Conservation (phyloP, 148 eudicot species). For the Dysphania ambrosioides region DNA sequence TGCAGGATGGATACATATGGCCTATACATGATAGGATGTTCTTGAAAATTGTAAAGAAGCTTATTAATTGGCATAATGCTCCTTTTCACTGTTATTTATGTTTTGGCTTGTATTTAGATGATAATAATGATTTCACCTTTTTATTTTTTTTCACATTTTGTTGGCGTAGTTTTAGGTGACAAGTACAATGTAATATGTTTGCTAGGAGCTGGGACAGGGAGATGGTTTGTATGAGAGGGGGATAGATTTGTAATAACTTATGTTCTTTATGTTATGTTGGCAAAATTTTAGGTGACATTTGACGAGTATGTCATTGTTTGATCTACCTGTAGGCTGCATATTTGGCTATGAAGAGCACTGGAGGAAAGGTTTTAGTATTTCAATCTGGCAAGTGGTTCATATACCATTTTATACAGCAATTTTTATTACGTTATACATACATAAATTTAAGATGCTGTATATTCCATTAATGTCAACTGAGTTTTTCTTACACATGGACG, state of each 20-base stretch:
- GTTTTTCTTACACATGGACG: neutral
- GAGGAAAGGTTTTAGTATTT: conserved; percentile 91
- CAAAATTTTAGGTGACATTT: neutral
- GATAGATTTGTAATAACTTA: neutral
- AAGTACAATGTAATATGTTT: neutral
- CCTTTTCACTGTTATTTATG: neutral
- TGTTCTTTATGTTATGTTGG: neutral
- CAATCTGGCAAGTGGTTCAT: conserved; percentile 63
- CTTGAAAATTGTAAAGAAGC: neutral
- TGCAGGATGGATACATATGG: neutral
- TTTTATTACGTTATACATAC: neutral
- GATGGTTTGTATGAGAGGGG: neutral
- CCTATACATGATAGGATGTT: neutral
- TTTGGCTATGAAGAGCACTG: conserved; percentile 89
- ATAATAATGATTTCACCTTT: no score
- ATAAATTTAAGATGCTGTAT: neutral
- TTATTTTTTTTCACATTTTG: no score
- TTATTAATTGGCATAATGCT: neutral
- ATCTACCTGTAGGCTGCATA: conserved; percentile 65
- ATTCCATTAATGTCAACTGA: neutral
- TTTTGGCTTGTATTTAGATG: no score
- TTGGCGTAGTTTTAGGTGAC: neutral
- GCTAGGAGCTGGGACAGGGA: neutral
- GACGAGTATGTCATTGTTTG: neutral
- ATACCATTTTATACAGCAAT: neutral